Evolutionary conservation across 768 basidiomycete genomes (phyloP), one percentile per base, ranked within the genome.

Genomic region (Tylopilus cervinicoccineus): DNA sequence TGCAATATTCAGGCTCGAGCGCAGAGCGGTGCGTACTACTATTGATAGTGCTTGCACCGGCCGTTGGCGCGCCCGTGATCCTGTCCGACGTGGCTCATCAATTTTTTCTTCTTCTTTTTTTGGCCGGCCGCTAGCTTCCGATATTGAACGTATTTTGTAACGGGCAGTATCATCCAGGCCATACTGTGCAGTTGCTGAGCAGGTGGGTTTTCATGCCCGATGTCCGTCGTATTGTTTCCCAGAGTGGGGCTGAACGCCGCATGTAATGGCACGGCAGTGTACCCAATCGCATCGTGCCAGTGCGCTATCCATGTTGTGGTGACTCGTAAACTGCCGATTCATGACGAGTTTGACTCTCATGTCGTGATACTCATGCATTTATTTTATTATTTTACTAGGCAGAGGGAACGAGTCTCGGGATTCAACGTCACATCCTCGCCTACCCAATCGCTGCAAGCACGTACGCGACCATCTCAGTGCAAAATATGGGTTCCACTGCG

Each of bases 11-110:
- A 17, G 38, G 24, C 27, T 62, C 4, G 60, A 62, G n/a, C 56
- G 60, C 29, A 55, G 47, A 51, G 56, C 48, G 49, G 60, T 62
- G 44, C 10, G 60, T 62, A 37, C 22, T 2, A n/a, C n/a, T n/a
- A n/a, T n/a, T n/a, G n/a, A 13, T 22, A 34, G 27, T 12, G 20
- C 16, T 39, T 3, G n/a, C 12, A 11, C 31, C 23, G 17, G 23
- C 14, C n/a, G n/a, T n/a, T n/a, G 20, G 37, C 41, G 31, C 29
- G 38, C n/a, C 37, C 16, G 19, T 39, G 26, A n/a, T 39, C 13
- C 31, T 36, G 2, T 32, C 16, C 26, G 13, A 19, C 16, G n/a
- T 55, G 17, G 27, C 42, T 50, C 28, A 50, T 22, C 3, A 5
- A 5, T 27, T 55, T 22, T 28, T 23, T 39, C 26, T 5, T 27